phyloP scores from a whole-genome alignment of 495 filamentous ascomycete genomes.

The Aspergillus sclerotiicarbonarius region DNA sequence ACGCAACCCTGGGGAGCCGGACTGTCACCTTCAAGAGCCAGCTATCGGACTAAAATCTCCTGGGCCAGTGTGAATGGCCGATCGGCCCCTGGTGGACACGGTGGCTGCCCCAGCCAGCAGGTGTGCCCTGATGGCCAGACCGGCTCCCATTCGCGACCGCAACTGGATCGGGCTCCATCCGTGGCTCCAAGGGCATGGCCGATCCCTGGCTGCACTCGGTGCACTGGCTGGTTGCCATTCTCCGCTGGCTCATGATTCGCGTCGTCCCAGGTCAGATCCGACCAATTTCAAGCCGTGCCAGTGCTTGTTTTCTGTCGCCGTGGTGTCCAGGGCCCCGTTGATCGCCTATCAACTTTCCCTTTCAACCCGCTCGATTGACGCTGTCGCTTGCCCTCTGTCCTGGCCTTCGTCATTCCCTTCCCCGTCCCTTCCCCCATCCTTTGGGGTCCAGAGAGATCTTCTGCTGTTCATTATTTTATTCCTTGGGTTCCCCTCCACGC shows the following conservation, averaged over 20 bases:
- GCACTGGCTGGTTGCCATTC: slow-evolving; percentile 6
- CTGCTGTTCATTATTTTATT: background rate
- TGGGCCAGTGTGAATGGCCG: background rate
- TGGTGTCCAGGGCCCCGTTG: slow-evolving; percentile 13
- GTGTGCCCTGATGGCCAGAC: slow-evolving; percentile 5
- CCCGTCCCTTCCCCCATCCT: background rate
- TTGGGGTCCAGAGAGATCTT: background rate
- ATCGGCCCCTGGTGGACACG: background rate
- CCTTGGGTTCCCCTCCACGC: background rate
- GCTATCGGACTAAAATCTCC: background rate
- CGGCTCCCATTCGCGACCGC: slow-evolving; percentile 8
- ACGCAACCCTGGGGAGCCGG: slow-evolving; percentile 5
- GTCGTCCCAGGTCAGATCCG: slow-evolving; percentile 8
- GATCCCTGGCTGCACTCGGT: slow-evolving; percentile 6
- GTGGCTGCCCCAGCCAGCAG: slow-evolving; percentile 2
- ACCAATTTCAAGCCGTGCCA: slow-evolving; percentile 6
- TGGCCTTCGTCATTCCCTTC: slow-evolving; percentile 4
- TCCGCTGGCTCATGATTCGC: slow-evolving; percentile 12
- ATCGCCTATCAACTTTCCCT: slow-evolving; percentile 10
- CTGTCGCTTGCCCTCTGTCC: slow-evolving; percentile 3
- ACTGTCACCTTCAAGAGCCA: background rate
- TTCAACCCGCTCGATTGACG: slow-evolving; percentile 3
- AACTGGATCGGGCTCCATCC: slow-evolving; percentile 1
- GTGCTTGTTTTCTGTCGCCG: slow-evolving; percentile 5
- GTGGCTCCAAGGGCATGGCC: slow-evolving; percentile 8